Conservation (phyloP, 1,139 yeast genomes). For the Pichia sp. region DNA sequence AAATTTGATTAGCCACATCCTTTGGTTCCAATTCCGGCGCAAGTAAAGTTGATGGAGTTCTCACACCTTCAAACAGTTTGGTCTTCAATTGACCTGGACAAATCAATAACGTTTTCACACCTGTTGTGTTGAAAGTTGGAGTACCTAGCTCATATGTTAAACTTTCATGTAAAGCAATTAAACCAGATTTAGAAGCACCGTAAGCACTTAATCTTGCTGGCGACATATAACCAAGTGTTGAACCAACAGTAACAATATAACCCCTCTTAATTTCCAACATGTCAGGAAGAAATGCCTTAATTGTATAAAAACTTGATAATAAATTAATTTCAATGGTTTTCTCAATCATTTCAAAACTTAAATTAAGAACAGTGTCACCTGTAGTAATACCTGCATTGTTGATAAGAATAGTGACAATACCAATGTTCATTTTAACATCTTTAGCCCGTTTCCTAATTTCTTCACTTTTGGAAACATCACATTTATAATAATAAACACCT, state of each 20-base stretch:
- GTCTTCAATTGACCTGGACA: slow-evolving; percentile 87
- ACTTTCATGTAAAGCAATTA: slow-evolving; percentile 78
- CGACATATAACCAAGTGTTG: slow-evolving; percentile 76
- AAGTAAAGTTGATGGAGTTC: slow-evolving; percentile 61
- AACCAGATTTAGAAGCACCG: slow-evolving; percentile 86
- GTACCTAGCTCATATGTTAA: slow-evolving; percentile 63
- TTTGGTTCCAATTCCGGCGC: slow-evolving; percentile 79
- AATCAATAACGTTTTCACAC: slow-evolving; percentile 65
- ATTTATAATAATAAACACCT: slow-evolving; percentile 48
- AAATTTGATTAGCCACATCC: slow-evolving; percentile 53
- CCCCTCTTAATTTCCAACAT: slow-evolving; percentile 65
- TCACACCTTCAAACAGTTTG: slow-evolving; percentile 59
- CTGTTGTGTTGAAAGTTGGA: slow-evolving; percentile 40
- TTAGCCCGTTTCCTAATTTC: slow-evolving; percentile 36
- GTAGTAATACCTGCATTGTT: slow-evolving; percentile 78
- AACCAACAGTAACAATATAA: slow-evolving; percentile 71
- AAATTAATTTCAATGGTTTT: slow-evolving; percentile 59
- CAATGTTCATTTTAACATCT: slow-evolving; percentile 42
- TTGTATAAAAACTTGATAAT: slow-evolving; percentile 61
- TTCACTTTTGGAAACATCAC: slow-evolving; percentile 58
- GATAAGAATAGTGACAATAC: slow-evolving; percentile 57
- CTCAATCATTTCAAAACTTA: slow-evolving; percentile 53
- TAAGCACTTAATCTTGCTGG: slow-evolving; percentile 79
- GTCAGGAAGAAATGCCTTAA: slow-evolving; percentile 62
- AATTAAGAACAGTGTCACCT: slow-evolving; percentile 51